Percentiles rank a stretch among this genome's conserved stretches.
Evolutionary conservation across 176 grass and related monocot species (phyloP).

Genomic region (Ananas comosus): DNA sequence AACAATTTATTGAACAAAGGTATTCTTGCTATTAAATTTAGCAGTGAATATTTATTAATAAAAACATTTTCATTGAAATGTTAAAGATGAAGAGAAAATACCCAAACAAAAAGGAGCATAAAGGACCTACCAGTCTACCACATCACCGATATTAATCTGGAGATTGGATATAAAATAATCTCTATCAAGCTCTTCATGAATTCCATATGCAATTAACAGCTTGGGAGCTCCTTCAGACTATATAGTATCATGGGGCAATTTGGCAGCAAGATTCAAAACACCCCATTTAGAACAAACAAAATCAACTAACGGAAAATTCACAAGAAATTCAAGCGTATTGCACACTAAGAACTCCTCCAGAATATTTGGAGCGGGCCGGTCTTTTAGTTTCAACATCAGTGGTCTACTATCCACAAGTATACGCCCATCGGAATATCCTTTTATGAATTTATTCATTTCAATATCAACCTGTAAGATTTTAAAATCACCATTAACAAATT

Average conservation of each 20-base stretch:
- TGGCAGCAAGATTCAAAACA: constrained; percentile 79
- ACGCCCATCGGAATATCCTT: constrained; percentile 68
- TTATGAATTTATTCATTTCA: constrained; percentile 70
- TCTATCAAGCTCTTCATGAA: constrained; percentile 33
- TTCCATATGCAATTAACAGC: constrained; percentile 70
- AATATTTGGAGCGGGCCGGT: constrained; percentile 55
- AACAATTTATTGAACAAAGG: too few relatives aligned
- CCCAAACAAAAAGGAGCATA: not conserved
- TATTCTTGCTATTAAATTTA: too few relatives aligned
- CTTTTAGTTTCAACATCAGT: constrained; percentile 75
- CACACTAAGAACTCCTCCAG: constrained; percentile 82
- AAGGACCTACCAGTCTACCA: constrained; percentile 59
- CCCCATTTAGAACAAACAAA: constrained; percentile 96
- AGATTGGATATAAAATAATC: constrained; percentile 61
- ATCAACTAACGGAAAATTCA: constrained; percentile 94
- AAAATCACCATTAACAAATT: not conserved
- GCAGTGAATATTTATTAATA: too few relatives aligned
- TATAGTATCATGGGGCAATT: constrained; percentile 60
- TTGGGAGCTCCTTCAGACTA: constrained; percentile 71
- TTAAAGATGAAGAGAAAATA: constrained; percentile 13
- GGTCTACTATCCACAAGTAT: constrained; percentile 26
- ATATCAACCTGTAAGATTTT: constrained; percentile 63
- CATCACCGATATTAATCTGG: constrained; percentile 79
- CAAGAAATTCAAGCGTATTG: constrained; percentile 83
- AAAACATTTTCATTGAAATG: constrained; percentile 1